Conservation (phyloP, 306 rosid genomes). For the Prunus dulcis region DNA sequence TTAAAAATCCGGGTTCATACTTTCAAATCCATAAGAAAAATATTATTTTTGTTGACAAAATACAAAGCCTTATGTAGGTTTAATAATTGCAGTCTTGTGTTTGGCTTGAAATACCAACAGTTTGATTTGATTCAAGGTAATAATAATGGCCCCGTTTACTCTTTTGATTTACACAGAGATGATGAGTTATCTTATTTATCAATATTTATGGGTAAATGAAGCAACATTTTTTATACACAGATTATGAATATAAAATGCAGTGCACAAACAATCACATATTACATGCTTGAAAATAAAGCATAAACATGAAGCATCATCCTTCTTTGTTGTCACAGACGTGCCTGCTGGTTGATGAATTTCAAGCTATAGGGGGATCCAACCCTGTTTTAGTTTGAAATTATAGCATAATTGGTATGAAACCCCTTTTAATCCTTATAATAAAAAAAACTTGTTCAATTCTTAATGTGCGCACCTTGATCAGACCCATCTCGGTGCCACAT, state of each 20-base stretch:
- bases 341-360: background rate
- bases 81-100: no score
- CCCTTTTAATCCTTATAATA: background rate
- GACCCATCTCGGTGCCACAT: slow-evolving; percentile 72
- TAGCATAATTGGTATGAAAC: slow-evolving; percentile 1
- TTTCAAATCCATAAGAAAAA: no score
- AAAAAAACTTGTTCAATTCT: background rate
- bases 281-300: background rate
- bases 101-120: no score
- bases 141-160: no score
- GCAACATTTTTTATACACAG: no score
- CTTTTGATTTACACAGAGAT: no score
- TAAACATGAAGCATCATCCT: background rate
- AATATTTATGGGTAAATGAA: no score
- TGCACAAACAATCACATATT: background rate
- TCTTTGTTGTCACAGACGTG: background rate
- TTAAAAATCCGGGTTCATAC: no score
- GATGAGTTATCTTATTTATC: background rate
- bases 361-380: slow-evolving; percentile 73
- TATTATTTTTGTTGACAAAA: no score
- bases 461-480: slow-evolving; percentile 48
- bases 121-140: no score
- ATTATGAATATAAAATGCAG: background rate
- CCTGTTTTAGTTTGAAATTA: slow-evolving; percentile 41
- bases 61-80: no score